Percentiles rank a stretch among this genome's conserved stretches.
These are phyloP conservation scores for Camelina neglecta DNA, from an alignment of 345 rosid genomes.

Conservation along the genomic window DNA sequence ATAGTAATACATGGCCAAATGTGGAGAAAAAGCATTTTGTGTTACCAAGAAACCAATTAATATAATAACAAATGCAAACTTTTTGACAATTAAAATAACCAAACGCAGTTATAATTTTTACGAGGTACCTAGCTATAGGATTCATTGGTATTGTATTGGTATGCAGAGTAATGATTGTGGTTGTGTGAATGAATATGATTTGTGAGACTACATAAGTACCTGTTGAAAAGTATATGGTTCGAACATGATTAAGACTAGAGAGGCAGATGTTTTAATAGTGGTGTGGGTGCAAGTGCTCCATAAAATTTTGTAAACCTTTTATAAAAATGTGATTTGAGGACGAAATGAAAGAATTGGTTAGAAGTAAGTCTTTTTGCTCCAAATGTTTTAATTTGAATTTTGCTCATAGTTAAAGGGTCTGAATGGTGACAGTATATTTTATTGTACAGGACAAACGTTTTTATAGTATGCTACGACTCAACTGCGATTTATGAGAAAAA, in stretches of 20 bases:
- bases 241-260: background rate
- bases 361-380: background rate
- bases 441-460: too few species aligned
- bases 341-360: background rate
- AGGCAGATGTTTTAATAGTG: background rate
- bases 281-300: background rate
- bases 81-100: background rate
- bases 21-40: background rate
- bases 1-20: background rate
- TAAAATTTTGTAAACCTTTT: background rate
- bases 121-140: background rate
- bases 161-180: too few species aligned
- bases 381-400: background rate
- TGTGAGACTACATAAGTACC: background rate
- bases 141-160: too few species aligned
- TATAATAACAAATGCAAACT: background rate
- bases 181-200: too few species aligned
- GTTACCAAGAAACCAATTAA: background rate
- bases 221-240: background rate
- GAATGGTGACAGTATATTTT: too few species aligned
- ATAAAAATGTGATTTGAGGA: background rate
- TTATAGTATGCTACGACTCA: too few species aligned
- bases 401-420: background rate
- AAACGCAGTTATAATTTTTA: background rate
- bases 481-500: too few species aligned